Conservation (phyloP, 2,329 filamentous ascomycete species). For the Sporothrix humicola region DNA sequence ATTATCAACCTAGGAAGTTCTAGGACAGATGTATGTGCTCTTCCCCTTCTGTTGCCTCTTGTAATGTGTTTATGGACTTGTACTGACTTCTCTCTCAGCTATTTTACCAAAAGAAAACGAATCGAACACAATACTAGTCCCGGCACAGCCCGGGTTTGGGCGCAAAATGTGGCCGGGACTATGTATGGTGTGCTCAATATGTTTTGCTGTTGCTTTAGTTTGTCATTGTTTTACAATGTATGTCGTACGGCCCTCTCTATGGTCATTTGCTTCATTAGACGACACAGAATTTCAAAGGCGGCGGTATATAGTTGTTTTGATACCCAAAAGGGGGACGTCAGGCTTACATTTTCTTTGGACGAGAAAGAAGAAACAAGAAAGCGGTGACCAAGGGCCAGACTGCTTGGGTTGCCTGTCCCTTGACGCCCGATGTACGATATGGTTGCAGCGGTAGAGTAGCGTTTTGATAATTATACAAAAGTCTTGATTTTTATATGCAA, state of each 20-base stretch:
- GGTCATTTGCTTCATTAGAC: not conserved
- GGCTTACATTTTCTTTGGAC: no score
- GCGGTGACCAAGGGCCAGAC: not conserved
- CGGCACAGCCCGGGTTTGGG: slow-evolving; percentile 54
- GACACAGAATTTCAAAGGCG: not conserved
- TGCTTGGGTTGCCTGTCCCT: not conserved
- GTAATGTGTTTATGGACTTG: not conserved
- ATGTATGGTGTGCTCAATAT: slow-evolving; percentile 8
- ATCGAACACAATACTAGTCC: slow-evolving; percentile 63
- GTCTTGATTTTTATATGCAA: slow-evolving; percentile 9
- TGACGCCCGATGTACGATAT: not conserved
- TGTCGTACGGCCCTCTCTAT: not conserved
- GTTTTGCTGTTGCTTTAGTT: not conserved
- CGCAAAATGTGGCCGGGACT: slow-evolving; percentile 43
- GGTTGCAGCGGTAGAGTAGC: not conserved
- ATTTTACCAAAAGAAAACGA: slow-evolving; percentile 71
- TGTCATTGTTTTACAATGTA: slow-evolving; percentile 3
- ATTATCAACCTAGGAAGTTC: slow-evolving; percentile 98
- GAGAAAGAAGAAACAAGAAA: not conserved
- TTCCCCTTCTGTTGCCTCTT: slow-evolving; percentile 49
- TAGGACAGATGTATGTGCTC: slow-evolving; percentile 79
- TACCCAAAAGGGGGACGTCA: slow-evolving; percentile 27
- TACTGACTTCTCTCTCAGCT: slow-evolving; percentile 48
- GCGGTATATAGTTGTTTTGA: slow-evolving; percentile 30
- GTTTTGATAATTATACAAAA: not conserved